phyloP scores from a whole-genome alignment of 345 rosid genomes.

The Populus euphratica region DNA sequence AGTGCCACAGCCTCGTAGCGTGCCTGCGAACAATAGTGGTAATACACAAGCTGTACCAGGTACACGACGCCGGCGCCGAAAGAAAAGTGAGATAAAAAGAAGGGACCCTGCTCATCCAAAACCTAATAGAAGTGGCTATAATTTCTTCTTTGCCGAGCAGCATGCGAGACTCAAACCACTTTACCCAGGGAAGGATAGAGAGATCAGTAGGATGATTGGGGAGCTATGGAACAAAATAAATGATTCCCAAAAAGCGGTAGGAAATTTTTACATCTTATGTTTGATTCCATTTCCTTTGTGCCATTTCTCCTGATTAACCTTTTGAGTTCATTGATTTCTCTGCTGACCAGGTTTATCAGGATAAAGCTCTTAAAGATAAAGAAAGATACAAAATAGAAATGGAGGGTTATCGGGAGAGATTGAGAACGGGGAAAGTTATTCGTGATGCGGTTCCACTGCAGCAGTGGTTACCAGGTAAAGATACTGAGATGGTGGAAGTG shows the following conservation, averaged over 20 bases:
- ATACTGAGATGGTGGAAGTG: conserved; percentile 44
- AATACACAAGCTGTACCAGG: conserved; percentile 27
- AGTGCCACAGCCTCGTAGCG: conserved; percentile 26
- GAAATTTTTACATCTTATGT: conserved; percentile 3
- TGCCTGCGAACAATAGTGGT: conserved; percentile 26
- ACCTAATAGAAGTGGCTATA: conserved; percentile 88
- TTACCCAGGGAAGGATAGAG: conserved; percentile 91
- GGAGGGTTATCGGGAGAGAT: conserved; percentile 76
- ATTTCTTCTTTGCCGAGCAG: conserved; percentile 95
- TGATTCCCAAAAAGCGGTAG: conserved; percentile 61
- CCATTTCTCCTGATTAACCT: not conserved
- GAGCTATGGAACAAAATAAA: conserved; percentile 80
- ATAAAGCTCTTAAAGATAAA: conserved; percentile 75
- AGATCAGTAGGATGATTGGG: conserved; percentile 91
- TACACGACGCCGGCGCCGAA: conserved; percentile 69
- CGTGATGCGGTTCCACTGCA: conserved; percentile 69
- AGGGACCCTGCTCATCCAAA: conserved; percentile 96
- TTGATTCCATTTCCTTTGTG: not conserved
- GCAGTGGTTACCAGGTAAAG: conserved; percentile 57
- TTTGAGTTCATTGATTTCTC: not conserved
- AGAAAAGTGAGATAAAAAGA: conserved; percentile 80
- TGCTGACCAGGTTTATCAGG: conserved; percentile 41
- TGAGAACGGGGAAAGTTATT: conserved; percentile 51
- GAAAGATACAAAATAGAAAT: conserved; percentile 84
- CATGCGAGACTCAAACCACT: conserved; percentile 87